Evolutionary conservation across 768 basidiomycete genomes (phyloP).

Genomic region (Pulveroboletus ravenelii): DNA sequence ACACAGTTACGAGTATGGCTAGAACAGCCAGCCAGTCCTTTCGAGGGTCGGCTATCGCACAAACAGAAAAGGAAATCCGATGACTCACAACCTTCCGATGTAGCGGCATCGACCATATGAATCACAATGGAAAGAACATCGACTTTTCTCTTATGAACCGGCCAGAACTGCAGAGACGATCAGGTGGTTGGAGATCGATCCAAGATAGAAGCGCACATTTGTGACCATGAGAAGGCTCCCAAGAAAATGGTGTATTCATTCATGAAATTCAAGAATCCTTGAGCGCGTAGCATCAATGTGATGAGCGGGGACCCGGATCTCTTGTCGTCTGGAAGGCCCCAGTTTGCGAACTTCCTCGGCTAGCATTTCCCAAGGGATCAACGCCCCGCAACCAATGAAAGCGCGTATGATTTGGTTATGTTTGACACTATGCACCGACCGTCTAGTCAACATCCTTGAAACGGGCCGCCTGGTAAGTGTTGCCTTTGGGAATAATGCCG

Average conservation of each 20-base stretch:
- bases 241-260: slow-evolving; percentile 82
- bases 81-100: slow-evolving; percentile 64
- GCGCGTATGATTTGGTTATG: slow-evolving; percentile 28
- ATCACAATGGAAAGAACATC: slow-evolving; percentile 80
- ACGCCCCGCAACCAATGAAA: slow-evolving; percentile 62
- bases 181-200: background rate
- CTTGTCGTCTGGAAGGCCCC: background rate
- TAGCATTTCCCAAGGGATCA: slow-evolving; percentile 83
- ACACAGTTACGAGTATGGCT: slow-evolving; percentile 64
- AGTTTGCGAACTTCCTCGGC: slow-evolving; percentile 29
- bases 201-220: slow-evolving; percentile 37
- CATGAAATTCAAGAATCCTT: slow-evolving; percentile 76
- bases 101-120: slow-evolving; percentile 79
- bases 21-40: slow-evolving; percentile 81
- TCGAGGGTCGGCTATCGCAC: background rate
- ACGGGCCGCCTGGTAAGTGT: background rate
- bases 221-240: slow-evolving; percentile 74
- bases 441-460: slow-evolving; percentile 1
- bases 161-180: slow-evolving; percentile 54
- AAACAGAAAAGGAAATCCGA: background rate
- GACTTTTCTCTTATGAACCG: slow-evolving; percentile 65
- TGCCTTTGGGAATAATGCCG: slow-evolving; percentile 60
- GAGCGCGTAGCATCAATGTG: slow-evolving; percentile 34
- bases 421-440: slow-evolving; percentile 28
- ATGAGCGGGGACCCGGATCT: no score